Conservation (phyloP, 2,329 filamentous ascomycete species). For the Elsinoe fawcettii region DNA sequence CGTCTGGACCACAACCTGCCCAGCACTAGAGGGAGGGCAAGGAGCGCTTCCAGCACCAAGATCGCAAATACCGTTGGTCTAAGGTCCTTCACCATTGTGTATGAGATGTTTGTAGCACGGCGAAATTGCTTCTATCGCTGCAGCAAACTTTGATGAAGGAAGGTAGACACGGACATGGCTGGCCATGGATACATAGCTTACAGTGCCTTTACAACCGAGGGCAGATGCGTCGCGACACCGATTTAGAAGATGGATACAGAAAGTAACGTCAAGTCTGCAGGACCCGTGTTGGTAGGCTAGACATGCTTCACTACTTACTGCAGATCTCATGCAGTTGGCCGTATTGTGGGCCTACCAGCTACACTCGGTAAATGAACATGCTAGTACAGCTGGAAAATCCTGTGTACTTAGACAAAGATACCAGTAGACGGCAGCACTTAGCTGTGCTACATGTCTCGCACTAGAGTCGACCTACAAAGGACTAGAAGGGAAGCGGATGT, state of each 20-base stretch:
- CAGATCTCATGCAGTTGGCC: slow-evolving; percentile 11
- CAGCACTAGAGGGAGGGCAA: background rate
- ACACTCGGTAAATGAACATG: background rate
- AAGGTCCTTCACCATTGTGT: slow-evolving; percentile 1
- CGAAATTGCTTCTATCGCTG: no score
- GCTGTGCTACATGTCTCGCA: no score
- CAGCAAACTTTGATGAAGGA: background rate
- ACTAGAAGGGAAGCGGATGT: background rate
- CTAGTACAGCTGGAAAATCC: background rate
- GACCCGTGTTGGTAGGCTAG: slow-evolving; percentile 11
- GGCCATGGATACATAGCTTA: background rate
- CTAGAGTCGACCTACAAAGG: no score
- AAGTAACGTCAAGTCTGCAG: background rate
- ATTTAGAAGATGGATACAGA: background rate
- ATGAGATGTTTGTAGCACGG: background rate
- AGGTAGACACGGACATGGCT: background rate
- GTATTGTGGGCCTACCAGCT: background rate
- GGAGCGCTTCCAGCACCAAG: background rate
- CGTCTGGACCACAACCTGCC: background rate
- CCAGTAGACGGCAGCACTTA: no score
- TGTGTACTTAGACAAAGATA: background rate
- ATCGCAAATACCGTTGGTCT: background rate
- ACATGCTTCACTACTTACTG: background rate
- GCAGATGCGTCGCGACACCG: background rate
- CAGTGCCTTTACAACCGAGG: background rate